Conservation (phyloP, 768 basidiomycete species). For the Terana coerulea region DNA sequence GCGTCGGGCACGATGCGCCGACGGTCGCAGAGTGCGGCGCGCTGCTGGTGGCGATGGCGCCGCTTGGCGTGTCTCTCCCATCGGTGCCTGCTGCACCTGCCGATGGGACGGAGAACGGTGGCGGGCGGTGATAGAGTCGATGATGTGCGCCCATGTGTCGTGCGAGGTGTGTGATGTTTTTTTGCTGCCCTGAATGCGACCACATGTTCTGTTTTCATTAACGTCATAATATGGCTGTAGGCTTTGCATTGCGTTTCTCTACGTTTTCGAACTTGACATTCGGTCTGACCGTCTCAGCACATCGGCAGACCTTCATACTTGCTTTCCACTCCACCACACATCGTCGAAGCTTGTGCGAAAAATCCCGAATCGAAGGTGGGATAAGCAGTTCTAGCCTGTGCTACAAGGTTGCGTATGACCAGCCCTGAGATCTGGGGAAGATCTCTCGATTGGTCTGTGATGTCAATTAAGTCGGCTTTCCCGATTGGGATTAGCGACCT, state of each 20-base stretch:
- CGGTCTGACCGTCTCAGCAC: no score
- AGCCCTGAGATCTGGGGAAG: constrained; percentile 1
- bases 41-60: constrained; percentile 27
- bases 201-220: not conserved
- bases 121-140: not conserved
- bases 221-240: not conserved
- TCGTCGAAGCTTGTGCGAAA: no score
- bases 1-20: constrained; percentile 21
- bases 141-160: not conserved
- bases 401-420: no score
- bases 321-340: no score
- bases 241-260: not conserved
- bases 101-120: not conserved
- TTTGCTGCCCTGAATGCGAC: not conserved
- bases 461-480: not conserved
- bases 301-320: no score
- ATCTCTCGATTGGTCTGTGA: constrained; percentile 2
- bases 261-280: no score
- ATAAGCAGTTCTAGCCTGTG: no score
- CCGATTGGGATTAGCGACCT: not conserved
- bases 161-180: not conserved
- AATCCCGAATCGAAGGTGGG: no score
- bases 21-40: constrained; percentile 16
- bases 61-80: constrained; percentile 19
- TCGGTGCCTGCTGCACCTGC: not conserved